Evolutionary conservation across 2,329 filamentous ascomycete species (phyloP).

Genomic region (Claviceps sp.): DNA sequence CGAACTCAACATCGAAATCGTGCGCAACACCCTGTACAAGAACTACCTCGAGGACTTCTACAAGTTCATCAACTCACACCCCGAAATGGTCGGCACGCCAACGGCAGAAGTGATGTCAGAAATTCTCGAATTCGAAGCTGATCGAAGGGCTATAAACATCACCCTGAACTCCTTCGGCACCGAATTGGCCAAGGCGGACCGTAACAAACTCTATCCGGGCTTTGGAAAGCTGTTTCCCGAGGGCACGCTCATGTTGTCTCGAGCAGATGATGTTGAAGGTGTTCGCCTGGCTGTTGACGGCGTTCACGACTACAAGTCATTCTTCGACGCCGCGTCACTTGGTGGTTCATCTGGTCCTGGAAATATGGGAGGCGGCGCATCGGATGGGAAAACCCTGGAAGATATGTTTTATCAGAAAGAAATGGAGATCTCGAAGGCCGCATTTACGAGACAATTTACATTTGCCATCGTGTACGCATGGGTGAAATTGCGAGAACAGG

Average conservation of each 20-base stretch:
- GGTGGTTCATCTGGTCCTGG: slow-evolving; percentile 59
- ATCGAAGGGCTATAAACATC: slow-evolving; percentile 95
- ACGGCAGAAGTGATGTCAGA: slow-evolving; percentile 93
- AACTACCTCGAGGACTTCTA: slow-evolving; percentile 98
- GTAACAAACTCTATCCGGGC: slow-evolving; percentile 88
- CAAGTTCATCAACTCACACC: slow-evolving; percentile 79
- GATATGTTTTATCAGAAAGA: slow-evolving; percentile 99
- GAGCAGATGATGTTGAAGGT: slow-evolving; percentile 88
- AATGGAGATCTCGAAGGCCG: slow-evolving; percentile 93
- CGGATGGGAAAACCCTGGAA: slow-evolving; percentile 80
- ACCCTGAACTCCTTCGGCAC: slow-evolving; percentile 98
- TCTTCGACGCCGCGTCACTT: slow-evolving; percentile 84
- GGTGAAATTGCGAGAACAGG: slow-evolving; percentile 96
- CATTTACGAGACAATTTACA: slow-evolving; percentile 93
- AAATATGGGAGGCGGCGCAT: slow-evolving; percentile 69
- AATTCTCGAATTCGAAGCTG: slow-evolving; percentile 91
- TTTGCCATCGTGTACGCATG: slow-evolving; percentile 92
- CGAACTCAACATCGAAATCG: slow-evolving; percentile 98
- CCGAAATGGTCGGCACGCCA: slow-evolving; percentile 76
- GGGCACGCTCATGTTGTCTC: slow-evolving; percentile 85
- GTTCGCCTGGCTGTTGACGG: slow-evolving; percentile 89
- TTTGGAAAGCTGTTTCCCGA: slow-evolving; percentile 90
- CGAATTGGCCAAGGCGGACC: slow-evolving; percentile 82
- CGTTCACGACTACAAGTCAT: slow-evolving; percentile 83
- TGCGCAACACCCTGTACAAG: slow-evolving; percentile 97